phyloP scores from a whole-genome alignment of 371 early-diverging fungal genomes.

The Mortierella sp. region DNA sequence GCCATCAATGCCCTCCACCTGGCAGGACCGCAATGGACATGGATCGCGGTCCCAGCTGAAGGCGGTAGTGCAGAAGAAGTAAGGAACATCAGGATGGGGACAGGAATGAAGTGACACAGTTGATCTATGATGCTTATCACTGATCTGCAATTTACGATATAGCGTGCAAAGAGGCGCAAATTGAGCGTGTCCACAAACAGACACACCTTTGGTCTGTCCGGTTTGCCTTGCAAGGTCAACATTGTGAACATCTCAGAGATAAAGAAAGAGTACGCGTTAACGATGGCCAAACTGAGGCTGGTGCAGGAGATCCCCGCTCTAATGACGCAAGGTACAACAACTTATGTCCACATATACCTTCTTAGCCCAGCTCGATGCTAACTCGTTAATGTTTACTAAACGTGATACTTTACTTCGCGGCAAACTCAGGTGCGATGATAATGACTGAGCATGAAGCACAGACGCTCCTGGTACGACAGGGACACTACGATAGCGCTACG shows the following conservation, averaged over 20 bases:
- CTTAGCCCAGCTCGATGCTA: too few relatives aligned
- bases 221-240: constrained; percentile 12
- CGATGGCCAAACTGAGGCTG: constrained; percentile 27
- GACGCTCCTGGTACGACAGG: constrained; percentile 25
- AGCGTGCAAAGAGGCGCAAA: constrained; percentile 19
- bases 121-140: neutral
- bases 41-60: constrained; percentile 20
- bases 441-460: constrained; percentile 28
- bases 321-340: constrained; percentile 17
- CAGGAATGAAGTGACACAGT: neutral
- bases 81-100: neutral
- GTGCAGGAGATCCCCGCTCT: constrained; percentile 17
- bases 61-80: constrained; percentile 19
- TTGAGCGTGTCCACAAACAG: neutral
- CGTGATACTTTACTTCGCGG: too few relatives aligned
- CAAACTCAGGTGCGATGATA: constrained; percentile 17
- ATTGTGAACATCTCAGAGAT: constrained; percentile 28
- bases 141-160: neutral
- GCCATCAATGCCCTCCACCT: constrained; percentile 46
- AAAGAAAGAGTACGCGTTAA: constrained; percentile 33
- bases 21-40: constrained; percentile 18
- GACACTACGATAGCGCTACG: constrained; percentile 30
- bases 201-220: neutral
- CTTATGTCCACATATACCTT: too few relatives aligned
- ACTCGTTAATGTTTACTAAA: too few relatives aligned